Conservation (phyloP, 2,329 filamentous ascomycete genomes). For the Paecilomyces fulvus region DNA sequence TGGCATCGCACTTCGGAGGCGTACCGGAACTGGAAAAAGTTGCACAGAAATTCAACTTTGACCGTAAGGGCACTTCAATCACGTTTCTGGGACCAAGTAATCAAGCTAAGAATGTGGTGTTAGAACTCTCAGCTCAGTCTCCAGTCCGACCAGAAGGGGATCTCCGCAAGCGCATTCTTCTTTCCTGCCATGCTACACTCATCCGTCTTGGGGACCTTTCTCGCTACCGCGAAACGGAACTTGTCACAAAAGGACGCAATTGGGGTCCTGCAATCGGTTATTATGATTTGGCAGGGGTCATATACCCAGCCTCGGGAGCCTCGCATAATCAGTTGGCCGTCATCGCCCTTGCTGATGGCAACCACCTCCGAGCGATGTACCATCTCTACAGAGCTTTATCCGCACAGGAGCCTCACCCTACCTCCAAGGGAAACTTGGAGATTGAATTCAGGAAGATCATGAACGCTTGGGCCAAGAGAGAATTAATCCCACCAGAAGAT, state of each 20-base stretch:
- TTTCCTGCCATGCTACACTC: constrained; percentile 72
- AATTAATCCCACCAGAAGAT: constrained; percentile 42
- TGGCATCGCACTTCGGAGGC: constrained; percentile 53
- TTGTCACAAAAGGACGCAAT: constrained; percentile 63
- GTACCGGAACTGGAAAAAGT: constrained; percentile 52
- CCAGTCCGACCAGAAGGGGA: constrained; percentile 39
- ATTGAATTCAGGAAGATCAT: constrained; percentile 65
- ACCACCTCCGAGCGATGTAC: constrained; percentile 79
- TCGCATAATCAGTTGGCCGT: constrained; percentile 89
- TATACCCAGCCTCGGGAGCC: constrained; percentile 69
- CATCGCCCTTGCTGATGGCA: constrained; percentile 64
- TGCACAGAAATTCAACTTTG: constrained; percentile 42
- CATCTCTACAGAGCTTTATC: constrained; percentile 78
- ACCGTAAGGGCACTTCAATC: constrained; percentile 28
- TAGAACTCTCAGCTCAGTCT: constrained; percentile 37
- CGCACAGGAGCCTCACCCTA: constrained; percentile 64
- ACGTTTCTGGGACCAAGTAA: constrained; percentile 1
- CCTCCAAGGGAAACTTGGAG: constrained; percentile 68
- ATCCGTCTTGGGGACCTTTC: constrained; percentile 85
- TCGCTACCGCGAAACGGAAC: constrained; percentile 69
- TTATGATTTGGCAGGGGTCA: constrained; percentile 70
- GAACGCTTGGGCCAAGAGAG: constrained; percentile 47
- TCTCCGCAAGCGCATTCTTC: constrained; percentile 53
- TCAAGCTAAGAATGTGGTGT: constrained; percentile 21
- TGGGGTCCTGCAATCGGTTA: constrained; percentile 76